Conservation (phyloP, 176 grass and related monocot species). For the Chrysopogon serrulatus region DNA sequence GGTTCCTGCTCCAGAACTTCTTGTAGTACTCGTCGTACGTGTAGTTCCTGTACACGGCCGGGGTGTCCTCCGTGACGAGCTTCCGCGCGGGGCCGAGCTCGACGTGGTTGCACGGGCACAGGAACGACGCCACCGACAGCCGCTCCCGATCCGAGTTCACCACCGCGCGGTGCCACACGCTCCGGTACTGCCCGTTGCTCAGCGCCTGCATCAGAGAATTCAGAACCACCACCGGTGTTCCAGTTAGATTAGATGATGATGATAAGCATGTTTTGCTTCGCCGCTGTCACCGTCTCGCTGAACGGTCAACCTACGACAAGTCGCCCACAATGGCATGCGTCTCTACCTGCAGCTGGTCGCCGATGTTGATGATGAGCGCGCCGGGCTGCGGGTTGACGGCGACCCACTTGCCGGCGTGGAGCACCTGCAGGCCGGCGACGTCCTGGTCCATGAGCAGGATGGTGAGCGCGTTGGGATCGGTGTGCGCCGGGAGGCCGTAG, state of each 20-base stretch:
- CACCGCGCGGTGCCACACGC: slow-evolving; percentile 79
- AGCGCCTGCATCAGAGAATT: slow-evolving; percentile 37
- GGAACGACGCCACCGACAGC: slow-evolving; percentile 78
- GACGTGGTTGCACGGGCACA: slow-evolving; percentile 66
- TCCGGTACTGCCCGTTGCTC: slow-evolving; percentile 77
- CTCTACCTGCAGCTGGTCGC: slow-evolving; percentile 84
- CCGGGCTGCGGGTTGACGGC: slow-evolving; percentile 59
- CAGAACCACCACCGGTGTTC: too few relatives aligned
- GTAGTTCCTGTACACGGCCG: slow-evolving; percentile 60
- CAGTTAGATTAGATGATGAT: too few relatives aligned
- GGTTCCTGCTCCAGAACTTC: slow-evolving; percentile 82
- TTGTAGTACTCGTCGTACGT: slow-evolving; percentile 88
- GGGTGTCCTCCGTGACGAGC: slow-evolving; percentile 42
- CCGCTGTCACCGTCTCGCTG: too few relatives aligned
- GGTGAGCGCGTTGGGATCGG: slow-evolving; percentile 81
- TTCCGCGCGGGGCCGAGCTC: slow-evolving; percentile 56
- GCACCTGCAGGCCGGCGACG: slow-evolving; percentile 75
- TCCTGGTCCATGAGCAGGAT: slow-evolving; percentile 77
- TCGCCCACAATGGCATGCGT: too few relatives aligned
- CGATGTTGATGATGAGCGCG: slow-evolving; percentile 70
- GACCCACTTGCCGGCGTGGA: slow-evolving; percentile 55
- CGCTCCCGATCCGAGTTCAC: slow-evolving; percentile 63
- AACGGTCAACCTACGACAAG: too few relatives aligned
- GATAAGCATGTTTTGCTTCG: too few relatives aligned
- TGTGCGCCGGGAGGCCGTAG: slow-evolving; percentile 76